Conservation (phyloP, 2,329 filamentous ascomycete species). For the Trichothecium roseum region DNA sequence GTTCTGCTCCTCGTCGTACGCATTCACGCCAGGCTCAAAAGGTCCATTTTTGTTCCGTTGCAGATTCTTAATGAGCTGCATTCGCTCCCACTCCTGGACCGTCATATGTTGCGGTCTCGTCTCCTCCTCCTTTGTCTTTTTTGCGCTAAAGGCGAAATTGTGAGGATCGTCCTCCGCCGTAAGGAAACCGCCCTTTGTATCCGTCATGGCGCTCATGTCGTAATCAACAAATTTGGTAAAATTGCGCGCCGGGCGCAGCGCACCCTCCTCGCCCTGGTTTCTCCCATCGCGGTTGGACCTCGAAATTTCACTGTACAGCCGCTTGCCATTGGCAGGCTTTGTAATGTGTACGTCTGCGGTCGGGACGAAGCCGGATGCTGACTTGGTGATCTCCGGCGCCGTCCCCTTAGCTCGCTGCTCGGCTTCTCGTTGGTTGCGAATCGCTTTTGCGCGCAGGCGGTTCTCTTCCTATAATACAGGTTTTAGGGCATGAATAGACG, state of each 20-base stretch:
- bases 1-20: constrained; percentile 50
- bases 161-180: constrained; percentile 84
- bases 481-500: neutral
- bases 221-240: constrained; percentile 95
- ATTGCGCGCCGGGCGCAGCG: constrained; percentile 68
- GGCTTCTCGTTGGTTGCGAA: constrained; percentile 63
- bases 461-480: constrained; percentile 66
- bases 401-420: constrained; percentile 38
- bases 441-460: constrained; percentile 77
- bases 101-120: constrained; percentile 83
- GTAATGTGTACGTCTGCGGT: constrained; percentile 52
- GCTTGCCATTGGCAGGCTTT: constrained; percentile 46
- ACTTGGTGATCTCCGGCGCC: constrained; percentile 31
- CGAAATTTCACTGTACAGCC: constrained; percentile 56
- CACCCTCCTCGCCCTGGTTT: constrained; percentile 26
- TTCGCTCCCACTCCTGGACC: constrained; percentile 78
- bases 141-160: constrained; percentile 58
- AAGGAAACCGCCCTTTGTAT: constrained; percentile 93
- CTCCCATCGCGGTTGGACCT: constrained; percentile 60
- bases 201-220: constrained; percentile 95
- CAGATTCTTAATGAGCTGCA: constrained; percentile 64
- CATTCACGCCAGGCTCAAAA: constrained; percentile 82
- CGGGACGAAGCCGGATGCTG: constrained; percentile 60
- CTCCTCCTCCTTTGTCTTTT: constrained; percentile 28
- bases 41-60: constrained; percentile 66